Evolutionary conservation across 768 basidiomycete species (phyloP).

Genomic region (Phanerodontia chrysosporium): DNA sequence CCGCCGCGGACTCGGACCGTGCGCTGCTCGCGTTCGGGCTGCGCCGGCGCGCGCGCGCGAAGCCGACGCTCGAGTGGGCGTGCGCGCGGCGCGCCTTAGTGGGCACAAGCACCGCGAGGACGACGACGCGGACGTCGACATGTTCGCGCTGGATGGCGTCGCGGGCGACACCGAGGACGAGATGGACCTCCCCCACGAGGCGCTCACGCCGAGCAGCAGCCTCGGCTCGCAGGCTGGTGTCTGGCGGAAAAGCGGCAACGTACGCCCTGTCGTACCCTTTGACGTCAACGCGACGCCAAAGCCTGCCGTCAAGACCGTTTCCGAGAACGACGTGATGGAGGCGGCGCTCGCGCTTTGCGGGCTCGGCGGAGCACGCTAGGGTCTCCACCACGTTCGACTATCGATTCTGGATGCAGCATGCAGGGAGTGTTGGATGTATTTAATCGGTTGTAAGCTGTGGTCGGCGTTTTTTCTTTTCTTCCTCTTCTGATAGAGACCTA

Average conservation of each 20-base stretch:
- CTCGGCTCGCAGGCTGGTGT: not conserved
- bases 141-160: conserved; percentile 26
- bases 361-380: conserved; percentile 23
- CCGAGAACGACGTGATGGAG: conserved; percentile 67
- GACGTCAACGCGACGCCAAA: not conserved
- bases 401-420: not conserved
- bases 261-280: conserved; percentile 12
- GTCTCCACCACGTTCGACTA: not conserved
- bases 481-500: not conserved
- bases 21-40: conserved; percentile 24
- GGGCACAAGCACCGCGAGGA: conserved; percentile 7
- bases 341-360: conserved; percentile 68
- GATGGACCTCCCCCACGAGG: conserved; percentile 39
- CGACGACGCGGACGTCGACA: conserved; percentile 8
- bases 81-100: conserved; percentile 29
- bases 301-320: conserved; percentile 12
- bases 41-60: conserved; percentile 13
- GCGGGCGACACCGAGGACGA: conserved; percentile 52
- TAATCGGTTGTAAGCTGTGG: conserved; percentile 2
- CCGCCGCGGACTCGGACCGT: conserved; percentile 15
- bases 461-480: not conserved
- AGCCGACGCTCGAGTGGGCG: conserved; percentile 34
- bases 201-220: conserved; percentile 45
- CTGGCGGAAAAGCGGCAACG: not conserved
- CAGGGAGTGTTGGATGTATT: not conserved